Base-by-base conservation (phyloP, 306 rosid species). In the Prunus mira region DNA sequence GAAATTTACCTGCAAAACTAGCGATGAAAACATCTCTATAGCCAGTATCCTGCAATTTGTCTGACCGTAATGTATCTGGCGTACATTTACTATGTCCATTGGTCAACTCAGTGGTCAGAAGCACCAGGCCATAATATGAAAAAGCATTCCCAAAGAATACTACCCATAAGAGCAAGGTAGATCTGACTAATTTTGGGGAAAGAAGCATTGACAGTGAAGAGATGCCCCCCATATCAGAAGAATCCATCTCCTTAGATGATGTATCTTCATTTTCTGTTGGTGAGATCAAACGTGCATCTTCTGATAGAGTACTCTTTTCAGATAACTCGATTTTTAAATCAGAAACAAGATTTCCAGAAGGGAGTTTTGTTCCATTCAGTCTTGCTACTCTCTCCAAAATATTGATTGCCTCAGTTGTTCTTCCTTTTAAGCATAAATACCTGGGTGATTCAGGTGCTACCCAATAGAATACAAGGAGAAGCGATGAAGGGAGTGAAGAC, bases 111-210 rank as follows among this genome's bases (percentile, higher is more conserved):
- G 99, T 78, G 76, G 99, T 95, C 88, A 95, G 80, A 88, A 95
- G 87, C 85, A 95, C 97, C 45, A 95, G 97, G 82, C 99, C 99
- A 64, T 95, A 95, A 81, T 95, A 95, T 61, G 97, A 90, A 84
- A 95, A 95, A 9, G 97, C 97, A 74, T 90, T 95, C 70, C 99
- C 97, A 80, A 95, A 89, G 81, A 95, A 95, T 71, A 95, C 97
- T 25, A 80, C 82, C 97, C 97, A 95, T 67, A 95, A 85, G 70
- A 95, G 96, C 88, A 95, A 84, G 74, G 97, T 95, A 43, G 99
- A 86, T 84, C 78, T 85, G 27, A 87, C 72, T 84, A 95, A 84
- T 54, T 86, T 75, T 65, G 93, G 88, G 69, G 99, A 95, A 73
- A 95, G 91, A 82, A 95, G 97, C 84, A 75, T 67, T 20, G 65